Conservation (phyloP, 2,329 filamentous ascomycete genomes). For the Colletotrichum cordylinicola region DNA sequence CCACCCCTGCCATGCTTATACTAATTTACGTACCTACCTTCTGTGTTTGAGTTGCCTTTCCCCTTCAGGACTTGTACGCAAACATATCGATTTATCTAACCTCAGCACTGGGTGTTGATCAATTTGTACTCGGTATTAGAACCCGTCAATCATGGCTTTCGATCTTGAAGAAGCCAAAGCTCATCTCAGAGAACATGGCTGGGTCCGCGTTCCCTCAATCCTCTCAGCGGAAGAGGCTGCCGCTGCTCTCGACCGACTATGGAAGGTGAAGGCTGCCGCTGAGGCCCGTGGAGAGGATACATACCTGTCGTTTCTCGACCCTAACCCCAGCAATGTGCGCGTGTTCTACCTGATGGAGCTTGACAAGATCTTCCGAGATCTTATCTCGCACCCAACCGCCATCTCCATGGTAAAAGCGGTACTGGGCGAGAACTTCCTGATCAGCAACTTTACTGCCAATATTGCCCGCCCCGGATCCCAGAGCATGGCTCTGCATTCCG, state of each 20-base stretch:
- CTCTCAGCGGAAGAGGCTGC: background rate
- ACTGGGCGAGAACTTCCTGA: background rate
- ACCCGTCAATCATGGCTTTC: background rate
- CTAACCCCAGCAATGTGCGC: background rate
- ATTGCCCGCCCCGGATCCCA: background rate
- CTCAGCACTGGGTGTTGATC: accelerated
- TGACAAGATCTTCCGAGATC: background rate
- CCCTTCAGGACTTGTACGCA: background rate
- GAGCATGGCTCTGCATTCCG: background rate
- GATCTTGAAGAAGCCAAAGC: background rate
- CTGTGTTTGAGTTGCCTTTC: background rate
- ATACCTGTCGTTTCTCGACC: background rate
- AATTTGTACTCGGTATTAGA: accelerated
- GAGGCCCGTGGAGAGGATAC: background rate
- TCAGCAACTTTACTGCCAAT: background rate
- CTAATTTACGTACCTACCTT: background rate
- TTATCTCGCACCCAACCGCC: background rate
- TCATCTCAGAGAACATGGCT: background rate
- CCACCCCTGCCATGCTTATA: background rate
- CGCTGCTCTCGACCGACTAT: background rate
- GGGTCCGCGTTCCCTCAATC: background rate
- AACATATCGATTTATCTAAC: background rate
- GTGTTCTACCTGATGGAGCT: background rate
- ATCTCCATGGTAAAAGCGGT: background rate
- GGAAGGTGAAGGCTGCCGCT: background rate